Conservation (phyloP, 805 yeast species). For the Saccharomycopsis fibuligera region DNA sequence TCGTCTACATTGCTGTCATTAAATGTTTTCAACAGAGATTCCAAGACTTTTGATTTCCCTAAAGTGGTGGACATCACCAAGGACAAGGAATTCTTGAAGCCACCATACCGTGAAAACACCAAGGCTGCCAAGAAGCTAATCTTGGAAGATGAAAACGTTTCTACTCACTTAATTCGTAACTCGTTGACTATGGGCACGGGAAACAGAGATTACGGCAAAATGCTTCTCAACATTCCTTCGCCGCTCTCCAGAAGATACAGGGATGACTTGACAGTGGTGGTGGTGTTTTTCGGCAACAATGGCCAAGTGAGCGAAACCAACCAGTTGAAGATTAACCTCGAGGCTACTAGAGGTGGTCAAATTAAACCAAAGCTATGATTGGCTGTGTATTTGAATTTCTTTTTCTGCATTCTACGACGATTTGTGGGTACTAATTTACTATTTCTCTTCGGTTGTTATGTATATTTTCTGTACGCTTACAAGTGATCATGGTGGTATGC, state of each 20-base stretch:
- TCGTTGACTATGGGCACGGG: slow-evolving; percentile 86
- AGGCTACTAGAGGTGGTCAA: slow-evolving; percentile 55
- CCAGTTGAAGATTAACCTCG: slow-evolving; percentile 46
- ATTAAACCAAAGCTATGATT: slow-evolving; percentile 42
- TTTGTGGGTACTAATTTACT: neutral
- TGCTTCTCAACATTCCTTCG: slow-evolving; percentile 84
- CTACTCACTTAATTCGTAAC: slow-evolving; percentile 90
- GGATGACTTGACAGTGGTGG: slow-evolving; percentile 94
- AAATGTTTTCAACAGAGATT: neutral
- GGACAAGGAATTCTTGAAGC: slow-evolving; percentile 54
- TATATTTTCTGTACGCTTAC: neutral
- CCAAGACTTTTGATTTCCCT: slow-evolving; percentile 35
- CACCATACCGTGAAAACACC: slow-evolving; percentile 59
- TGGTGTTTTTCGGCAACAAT: slow-evolving; percentile 79
- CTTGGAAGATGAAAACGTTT: slow-evolving; percentile 78
- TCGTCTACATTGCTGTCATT: slow-evolving; percentile 9
- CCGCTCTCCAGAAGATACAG: slow-evolving; percentile 89
- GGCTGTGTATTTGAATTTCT: neutral
- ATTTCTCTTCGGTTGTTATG: neutral
- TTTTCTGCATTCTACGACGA: neutral
- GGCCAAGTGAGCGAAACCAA: slow-evolving; percentile 35
- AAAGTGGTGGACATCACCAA: slow-evolving; percentile 57
- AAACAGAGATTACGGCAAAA: slow-evolving; percentile 77
- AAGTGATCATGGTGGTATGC: no score
- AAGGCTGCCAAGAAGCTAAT: slow-evolving; percentile 33